Evolutionary conservation across 2,329 filamentous ascomycete species (phyloP), one percentile per base, ranked within the genome.

Genomic region (Aspergillus ochraceoroseus): DNA sequence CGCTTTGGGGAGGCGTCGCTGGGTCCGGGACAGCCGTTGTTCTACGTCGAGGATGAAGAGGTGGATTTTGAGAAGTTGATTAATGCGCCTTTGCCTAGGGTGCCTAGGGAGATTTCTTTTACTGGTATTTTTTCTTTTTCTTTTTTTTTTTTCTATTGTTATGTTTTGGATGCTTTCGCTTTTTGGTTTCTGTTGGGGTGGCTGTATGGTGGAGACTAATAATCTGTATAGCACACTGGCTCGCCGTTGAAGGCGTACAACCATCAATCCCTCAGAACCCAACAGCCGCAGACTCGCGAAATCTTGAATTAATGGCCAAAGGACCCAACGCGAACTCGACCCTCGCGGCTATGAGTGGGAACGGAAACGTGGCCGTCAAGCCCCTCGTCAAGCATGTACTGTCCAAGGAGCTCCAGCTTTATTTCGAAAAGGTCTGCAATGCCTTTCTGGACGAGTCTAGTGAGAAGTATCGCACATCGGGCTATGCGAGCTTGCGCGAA

Each of bases 11-110:
- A 98, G 66, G 92, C 92, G 2, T 94, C 86, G 43, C 72, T 98
- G 46, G 92, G 92, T 0, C 88, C 89, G 9, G 89, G 90, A 7
- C 92, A 98, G 66, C 88, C 90, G 38, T 71, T 98, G 14, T 98
- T 90, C 67, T 98, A 98, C 63, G 85, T 98, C 25, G 92, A 98
- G 60, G 92, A 98, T 62, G 92, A 98, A 61, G 92, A 98, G 71
- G 83, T 96, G 39, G 92, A 98, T 66, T 96, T 98, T 61, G 92
- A 98, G 71, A 96, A 96, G 72, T 73, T 98, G 52, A 95, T 98
- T 63, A 98, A 98, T 68, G 88, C 88, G 50, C 87, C 92, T 3
- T 68, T 98, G 52, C 92, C 92, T 17, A 95, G 94, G 65, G 89
- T 98, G 19, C 92, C 92, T 22, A 77, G 90, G 34, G 92, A 98